Percentiles rank a stretch among this genome's conserved stretches.
Conservation (phyloP, 179 eudicot species). For the Monotropa hypopitys region DNA sequence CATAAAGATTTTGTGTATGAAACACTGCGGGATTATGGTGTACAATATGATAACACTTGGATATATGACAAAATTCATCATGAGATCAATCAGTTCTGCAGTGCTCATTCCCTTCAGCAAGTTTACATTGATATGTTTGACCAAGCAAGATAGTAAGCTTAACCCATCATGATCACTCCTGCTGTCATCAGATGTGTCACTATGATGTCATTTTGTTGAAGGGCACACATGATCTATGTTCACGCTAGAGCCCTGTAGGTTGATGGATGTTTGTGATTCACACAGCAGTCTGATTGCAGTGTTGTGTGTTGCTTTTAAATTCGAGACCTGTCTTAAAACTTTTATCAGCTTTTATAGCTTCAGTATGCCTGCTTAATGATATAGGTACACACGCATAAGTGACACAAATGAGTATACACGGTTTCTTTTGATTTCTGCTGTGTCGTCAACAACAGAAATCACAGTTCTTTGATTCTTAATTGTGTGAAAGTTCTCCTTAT, state of each 20-base stretch:
- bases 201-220: not conserved
- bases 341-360: not conserved
- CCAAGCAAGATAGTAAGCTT: slow-evolving; percentile 41
- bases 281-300: not conserved
- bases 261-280: not conserved
- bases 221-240: not conserved
- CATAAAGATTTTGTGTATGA: slow-evolving; percentile 59
- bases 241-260: not conserved
- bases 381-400: not conserved
- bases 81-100: slow-evolving; percentile 96
- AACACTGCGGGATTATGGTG: slow-evolving; percentile 72
- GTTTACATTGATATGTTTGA: slow-evolving; percentile 91
- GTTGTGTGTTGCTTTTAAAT: not conserved
- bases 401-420: not conserved
- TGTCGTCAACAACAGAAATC: too few species aligned
- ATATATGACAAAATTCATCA: slow-evolving; percentile 93
- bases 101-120: slow-evolving; percentile 88
- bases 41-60: slow-evolving; percentile 90
- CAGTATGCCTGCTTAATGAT: not conserved
- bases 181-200: not conserved
- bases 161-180: not conserved
- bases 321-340: not conserved
- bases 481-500: not conserved
- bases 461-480: not conserved
- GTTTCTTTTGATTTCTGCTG: too few species aligned